A percentile compares a stretch with the other conserved stretches of the same genome.
These are phyloP conservation scores for Aspergillus sp. DNA, from an alignment of 2,329 filamentous ascomycete species.

Conservation along the genomic window DNA sequence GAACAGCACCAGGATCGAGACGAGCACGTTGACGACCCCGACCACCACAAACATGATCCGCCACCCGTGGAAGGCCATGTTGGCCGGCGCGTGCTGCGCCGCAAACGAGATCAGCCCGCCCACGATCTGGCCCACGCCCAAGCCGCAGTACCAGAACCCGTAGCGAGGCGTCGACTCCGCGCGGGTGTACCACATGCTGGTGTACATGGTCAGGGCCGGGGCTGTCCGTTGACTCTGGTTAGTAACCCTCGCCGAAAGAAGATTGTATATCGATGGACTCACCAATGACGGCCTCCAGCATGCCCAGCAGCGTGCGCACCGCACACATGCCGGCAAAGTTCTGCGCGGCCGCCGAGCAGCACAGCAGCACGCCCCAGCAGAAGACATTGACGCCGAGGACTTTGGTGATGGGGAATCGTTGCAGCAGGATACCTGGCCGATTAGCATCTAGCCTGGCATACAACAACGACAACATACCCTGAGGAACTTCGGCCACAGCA, in stretches of 20 bases:
- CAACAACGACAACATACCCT: slow-evolving; percentile 42
- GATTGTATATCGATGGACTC: background rate
- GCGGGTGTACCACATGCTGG: slow-evolving; percentile 28
- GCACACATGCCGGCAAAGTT: slow-evolving; percentile 53
- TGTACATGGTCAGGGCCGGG: slow-evolving; percentile 27
- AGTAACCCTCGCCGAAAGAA: background rate
- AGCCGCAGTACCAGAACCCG: slow-evolving; percentile 29
- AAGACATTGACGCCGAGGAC: slow-evolving; percentile 60
- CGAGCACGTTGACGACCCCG: slow-evolving; percentile 24
- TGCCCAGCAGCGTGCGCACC: slow-evolving; percentile 58
- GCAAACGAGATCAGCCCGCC: slow-evolving; percentile 29
- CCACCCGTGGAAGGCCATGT: slow-evolving; percentile 22
- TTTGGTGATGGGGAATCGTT: slow-evolving; percentile 60
- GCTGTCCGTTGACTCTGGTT: slow-evolving; percentile 8
- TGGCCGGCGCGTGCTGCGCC: slow-evolving; percentile 24
- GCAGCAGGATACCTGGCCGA: slow-evolving; percentile 55
- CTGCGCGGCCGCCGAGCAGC: slow-evolving; percentile 47
- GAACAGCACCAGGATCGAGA: slow-evolving; percentile 19
- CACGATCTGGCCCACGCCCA: slow-evolving; percentile 29
- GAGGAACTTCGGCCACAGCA: slow-evolving; percentile 59
- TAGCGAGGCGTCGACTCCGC: slow-evolving; percentile 26
- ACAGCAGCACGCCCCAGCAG: slow-evolving; percentile 53
- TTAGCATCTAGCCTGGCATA: background rate
- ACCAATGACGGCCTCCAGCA: slow-evolving; percentile 45
- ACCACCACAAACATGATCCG: slow-evolving; percentile 30